These are phyloP conservation scores for Rhizopogon vulgaris DNA, from an alignment of 768 basidiomycete genomes.

Conservation along the genomic window DNA sequence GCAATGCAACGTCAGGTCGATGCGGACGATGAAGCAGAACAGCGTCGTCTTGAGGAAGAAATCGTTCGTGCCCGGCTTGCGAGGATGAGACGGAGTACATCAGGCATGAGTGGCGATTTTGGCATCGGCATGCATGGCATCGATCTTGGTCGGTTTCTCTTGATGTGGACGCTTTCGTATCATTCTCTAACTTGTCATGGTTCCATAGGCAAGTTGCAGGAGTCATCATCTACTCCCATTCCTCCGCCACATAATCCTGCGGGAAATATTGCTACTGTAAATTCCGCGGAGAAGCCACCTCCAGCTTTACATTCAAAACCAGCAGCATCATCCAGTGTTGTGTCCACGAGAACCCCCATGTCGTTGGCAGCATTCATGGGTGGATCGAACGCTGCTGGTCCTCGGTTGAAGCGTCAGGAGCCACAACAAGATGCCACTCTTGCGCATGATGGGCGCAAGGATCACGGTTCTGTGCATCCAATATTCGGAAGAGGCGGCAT, in stretches of 20 bases:
- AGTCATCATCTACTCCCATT: slow-evolving; percentile 3
- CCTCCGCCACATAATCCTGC: slow-evolving; percentile 10
- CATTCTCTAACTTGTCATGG: background rate
- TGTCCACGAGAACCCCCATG: slow-evolving; percentile 37
- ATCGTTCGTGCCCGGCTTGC: slow-evolving; percentile 46
- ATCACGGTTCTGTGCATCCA: slow-evolving; percentile 56
- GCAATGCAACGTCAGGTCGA: slow-evolving; percentile 78
- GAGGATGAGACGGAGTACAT: slow-evolving; percentile 31
- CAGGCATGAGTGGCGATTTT: slow-evolving; percentile 29
- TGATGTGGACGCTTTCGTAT: background rate
- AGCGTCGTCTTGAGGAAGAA: slow-evolving; percentile 55
- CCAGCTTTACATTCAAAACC: slow-evolving; percentile 11
- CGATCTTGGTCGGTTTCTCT: slow-evolving; percentile 25
- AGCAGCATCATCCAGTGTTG: slow-evolving; percentile 10
- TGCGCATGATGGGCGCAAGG: slow-evolving; percentile 58
- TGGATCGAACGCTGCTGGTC: slow-evolving; percentile 61
- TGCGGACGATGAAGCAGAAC: slow-evolving; percentile 73
- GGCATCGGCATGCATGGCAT: slow-evolving; percentile 32
- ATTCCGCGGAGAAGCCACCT: slow-evolving; percentile 1
- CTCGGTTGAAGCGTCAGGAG: slow-evolving; percentile 64
- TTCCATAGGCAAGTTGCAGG: slow-evolving; percentile 18
- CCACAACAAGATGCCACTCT: slow-evolving; percentile 66
- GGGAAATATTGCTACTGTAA: slow-evolving; percentile 1
- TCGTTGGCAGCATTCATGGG: slow-evolving; percentile 83
- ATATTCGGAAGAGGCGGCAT: slow-evolving; percentile 70